Base-by-base conservation (phyloP, 495 filamentous ascomycete species). In the Lentithecium fluviatile region DNA sequence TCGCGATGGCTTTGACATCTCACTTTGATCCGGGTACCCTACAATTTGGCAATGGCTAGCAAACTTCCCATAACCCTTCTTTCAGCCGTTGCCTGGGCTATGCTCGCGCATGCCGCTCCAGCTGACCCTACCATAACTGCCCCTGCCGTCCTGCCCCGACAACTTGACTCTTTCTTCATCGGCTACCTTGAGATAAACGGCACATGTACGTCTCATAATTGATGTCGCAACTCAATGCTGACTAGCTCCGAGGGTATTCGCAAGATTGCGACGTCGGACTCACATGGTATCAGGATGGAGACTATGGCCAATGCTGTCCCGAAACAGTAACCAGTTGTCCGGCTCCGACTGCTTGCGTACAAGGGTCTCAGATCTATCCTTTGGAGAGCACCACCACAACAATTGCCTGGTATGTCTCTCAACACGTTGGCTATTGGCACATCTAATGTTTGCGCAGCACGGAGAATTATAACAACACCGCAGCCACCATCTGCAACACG, bases 271-370 rank as follows among this genome's bases (percentile, higher is more conserved):
- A 60, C 29, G 15, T 52, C 4, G 62, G 62, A 12, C 45, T 56
- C 7, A 65, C 62, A 11, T 65, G 62, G 62, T 65, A 55, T 32
- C 62, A 65, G 23, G 56, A 48, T 21, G 62, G 57, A 19, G 42
- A 51, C 21, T 65, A 65, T 32, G 62, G 45, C 17, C 62, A 65
- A 49, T 65, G 62, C 34, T 65, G 62, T 49, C 62, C 62, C 17
- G 55, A 51, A 5, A 65, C 50, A n/a, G 10, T 60, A 10, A 45
- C 62, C 12, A 56, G 56, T 2, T 65, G 62, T 37, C 25, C 40
- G 21, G 56, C 57, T 1, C 62, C 62, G 1, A 65, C 62, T 25
- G 62, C 50, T 11, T 65, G 62, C 25, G 37, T 60, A 6, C 19
- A 17, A 15, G 62, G 62, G n/a, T 60, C 52, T 24, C 55, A 54